Percentiles rank a stretch among this genome's conserved stretches.
phyloP scores from a whole-genome alignment of 75 land plant species.

The Sequoia sempervirens region DNA sequence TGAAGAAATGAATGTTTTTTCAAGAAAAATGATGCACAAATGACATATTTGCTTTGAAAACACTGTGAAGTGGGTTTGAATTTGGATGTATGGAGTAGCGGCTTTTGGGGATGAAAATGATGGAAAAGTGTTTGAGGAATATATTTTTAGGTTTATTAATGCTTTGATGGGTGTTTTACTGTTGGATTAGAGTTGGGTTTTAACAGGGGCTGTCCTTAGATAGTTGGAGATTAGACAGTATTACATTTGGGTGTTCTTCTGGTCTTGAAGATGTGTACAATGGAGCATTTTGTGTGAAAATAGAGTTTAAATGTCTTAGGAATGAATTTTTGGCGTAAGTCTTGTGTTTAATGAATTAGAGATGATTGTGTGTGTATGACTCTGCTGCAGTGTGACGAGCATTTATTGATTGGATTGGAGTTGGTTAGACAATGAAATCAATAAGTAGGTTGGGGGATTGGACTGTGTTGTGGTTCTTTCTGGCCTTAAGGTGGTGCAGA shows the following conservation, averaged over 20 bases:
- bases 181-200: background rate
- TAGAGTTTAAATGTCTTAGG: background rate
- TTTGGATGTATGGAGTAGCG: background rate
- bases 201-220: background rate
- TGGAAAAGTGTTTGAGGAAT: background rate
- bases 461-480: background rate
- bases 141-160: background rate
- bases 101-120: background rate
- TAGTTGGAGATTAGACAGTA: background rate
- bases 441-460: background rate
- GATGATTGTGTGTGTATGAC: background rate
- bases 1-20: background rate
- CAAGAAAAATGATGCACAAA: background rate
- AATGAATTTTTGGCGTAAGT: background rate
- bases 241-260: no score
- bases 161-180: background rate
- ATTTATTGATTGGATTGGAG: background rate
- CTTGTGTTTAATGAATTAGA: background rate
- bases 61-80: background rate
- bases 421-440: background rate
- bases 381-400: background rate
- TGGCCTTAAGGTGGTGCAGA: background rate
- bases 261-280: no score
- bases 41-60: background rate
- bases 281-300: background rate